These are phyloP conservation scores for Solanum clarkiae DNA, from an alignment of 257 asterid species.

Conservation along the genomic window DNA sequence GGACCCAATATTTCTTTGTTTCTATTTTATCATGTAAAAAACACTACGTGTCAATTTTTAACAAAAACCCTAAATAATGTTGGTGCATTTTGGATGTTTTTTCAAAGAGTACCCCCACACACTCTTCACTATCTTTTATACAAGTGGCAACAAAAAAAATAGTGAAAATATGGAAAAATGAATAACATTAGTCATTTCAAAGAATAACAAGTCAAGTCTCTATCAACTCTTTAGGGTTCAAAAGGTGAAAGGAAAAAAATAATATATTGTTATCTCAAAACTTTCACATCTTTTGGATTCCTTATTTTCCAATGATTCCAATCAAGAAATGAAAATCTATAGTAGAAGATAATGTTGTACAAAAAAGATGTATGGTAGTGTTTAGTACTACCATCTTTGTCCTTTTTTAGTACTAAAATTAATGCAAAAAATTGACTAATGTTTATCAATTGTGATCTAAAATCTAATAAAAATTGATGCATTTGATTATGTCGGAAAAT, in stretches of 20 bases:
- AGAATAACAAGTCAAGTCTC: neutral
- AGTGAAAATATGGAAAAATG: neutral
- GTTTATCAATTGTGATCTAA: neutral
- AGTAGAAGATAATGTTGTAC: neutral
- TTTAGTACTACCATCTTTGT: neutral
- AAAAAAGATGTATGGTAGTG: no score
- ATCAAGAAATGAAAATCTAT: neutral
- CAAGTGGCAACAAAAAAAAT: neutral
- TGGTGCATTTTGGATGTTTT: neutral
- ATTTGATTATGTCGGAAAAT: no score
- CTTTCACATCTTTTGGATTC: neutral
- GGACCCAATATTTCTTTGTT: neutral
- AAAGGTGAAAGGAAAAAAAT: neutral
- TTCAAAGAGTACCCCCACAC: neutral
- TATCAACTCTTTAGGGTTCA: neutral
- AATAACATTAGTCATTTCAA: neutral
- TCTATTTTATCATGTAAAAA: neutral
- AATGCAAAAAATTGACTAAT: neutral
- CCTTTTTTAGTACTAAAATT: neutral
- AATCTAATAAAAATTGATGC: neutral
- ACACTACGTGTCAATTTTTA: neutral
- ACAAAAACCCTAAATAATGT: neutral
- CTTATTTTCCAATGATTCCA: neutral
- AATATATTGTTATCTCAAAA: neutral
- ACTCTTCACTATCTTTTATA: neutral